These are phyloP conservation scores for Passalora sequoiae DNA, from an alignment of 2,329 filamentous ascomycete species.

Conservation along the genomic window DNA sequence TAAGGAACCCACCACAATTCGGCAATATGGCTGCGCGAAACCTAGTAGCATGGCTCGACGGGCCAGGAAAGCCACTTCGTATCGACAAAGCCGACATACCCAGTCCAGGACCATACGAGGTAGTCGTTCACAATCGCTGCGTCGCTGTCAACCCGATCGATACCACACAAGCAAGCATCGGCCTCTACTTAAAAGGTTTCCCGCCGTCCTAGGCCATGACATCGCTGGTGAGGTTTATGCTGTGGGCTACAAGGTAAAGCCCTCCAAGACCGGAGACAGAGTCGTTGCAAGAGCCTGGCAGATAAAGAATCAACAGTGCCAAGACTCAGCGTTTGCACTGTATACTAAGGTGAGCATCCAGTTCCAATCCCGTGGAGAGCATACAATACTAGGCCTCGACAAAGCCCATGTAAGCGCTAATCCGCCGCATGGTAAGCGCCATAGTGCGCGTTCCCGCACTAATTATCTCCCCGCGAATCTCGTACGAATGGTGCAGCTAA, in stretches of 20 bases:
- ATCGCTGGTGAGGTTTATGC: constrained; percentile 48
- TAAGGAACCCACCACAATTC: too few species aligned
- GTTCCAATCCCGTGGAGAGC: too few species aligned
- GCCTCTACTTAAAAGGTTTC: constrained; percentile 23
- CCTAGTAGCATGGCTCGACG: neutral
- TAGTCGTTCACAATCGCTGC: neutral
- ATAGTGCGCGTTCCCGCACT: too few species aligned
- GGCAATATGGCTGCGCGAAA: too few species aligned
- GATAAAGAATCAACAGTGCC: constrained; percentile 7
- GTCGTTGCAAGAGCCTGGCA: constrained; percentile 37
- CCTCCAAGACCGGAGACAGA: constrained; percentile 54
- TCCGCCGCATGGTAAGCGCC: too few species aligned
- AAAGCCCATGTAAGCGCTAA: too few species aligned
- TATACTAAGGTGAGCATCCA: constrained; percentile 17
- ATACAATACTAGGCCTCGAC: too few species aligned
- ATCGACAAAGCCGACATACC: neutral
- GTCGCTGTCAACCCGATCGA: constrained; percentile 38
- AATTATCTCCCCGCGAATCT: too few species aligned
- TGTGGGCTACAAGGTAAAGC: constrained; percentile 52
- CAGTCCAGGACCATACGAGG: neutral
- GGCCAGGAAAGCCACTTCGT: neutral
- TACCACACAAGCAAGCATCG: neutral
- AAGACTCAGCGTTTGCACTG: constrained; percentile 20
- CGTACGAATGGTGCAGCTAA: too few species aligned
- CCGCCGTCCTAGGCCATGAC: constrained; percentile 45